Evolutionary conservation across 148 eudicot species (phyloP).

Genomic region (Silene conica): DNA sequence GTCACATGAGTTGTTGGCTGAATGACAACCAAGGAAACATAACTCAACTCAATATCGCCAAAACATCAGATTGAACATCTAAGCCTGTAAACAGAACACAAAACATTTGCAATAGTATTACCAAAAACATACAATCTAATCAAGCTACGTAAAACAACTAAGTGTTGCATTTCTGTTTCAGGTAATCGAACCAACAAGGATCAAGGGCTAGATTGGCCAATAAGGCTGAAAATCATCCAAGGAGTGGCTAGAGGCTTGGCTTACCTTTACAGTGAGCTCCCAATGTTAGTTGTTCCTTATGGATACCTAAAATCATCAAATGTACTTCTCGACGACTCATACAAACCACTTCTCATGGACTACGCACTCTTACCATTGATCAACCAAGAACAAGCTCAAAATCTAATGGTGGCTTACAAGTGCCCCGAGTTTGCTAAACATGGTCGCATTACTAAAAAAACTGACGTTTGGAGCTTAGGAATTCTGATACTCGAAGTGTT

Average conservation of each 20-base stretch:
- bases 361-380: conserved; percentile 56
- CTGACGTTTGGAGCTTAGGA: conserved; percentile 72
- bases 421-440: conserved; percentile 58
- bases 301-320: conserved; percentile 83
- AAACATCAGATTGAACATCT: no score
- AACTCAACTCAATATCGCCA: no score
- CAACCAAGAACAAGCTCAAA: conserved; percentile 46
- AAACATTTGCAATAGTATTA: no score
- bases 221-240: conserved; percentile 52
- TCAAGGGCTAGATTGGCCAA: conserved; percentile 51
- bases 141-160: no score
- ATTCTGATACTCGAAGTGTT: conserved; percentile 57
- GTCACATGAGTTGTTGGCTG: no score
- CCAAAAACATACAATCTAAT: no score
- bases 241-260: conserved; percentile 66
- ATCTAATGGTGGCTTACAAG: conserved; percentile 56
- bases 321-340: conserved; percentile 48
- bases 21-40: no score
- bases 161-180: conserved; percentile 13
- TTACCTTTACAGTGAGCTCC: conserved; percentile 58
- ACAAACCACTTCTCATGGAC: conserved; percentile 61
- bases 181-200: conserved; percentile 33
- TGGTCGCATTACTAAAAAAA: conserved; percentile 43
- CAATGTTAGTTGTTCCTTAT: conserved; percentile 48
- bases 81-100: no score